Base-by-base conservation (phyloP, 495 filamentous ascomycete species). In the Daldinia childiae region DNA sequence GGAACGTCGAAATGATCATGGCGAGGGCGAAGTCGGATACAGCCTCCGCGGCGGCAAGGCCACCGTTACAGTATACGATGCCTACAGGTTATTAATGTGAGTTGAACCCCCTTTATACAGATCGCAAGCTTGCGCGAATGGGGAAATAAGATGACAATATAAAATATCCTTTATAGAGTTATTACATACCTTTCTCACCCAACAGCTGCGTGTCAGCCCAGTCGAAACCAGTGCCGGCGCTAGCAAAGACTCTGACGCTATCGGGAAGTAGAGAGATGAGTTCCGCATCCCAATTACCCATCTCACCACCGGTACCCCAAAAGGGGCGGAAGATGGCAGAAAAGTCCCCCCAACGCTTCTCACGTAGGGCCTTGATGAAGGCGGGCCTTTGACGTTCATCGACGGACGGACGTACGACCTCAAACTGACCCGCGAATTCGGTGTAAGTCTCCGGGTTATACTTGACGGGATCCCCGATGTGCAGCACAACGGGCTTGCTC, bases 301-400 rank as follows among this genome's bases (percentile, higher is more conserved):
- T 92, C 80, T 93, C 91, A 11, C 89, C 89, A 7, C 91, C 91
- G 0, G 88, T 92, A 58, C 91, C 91, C 91, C 90, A 93, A 75
- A 91, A 93, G 0, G 91, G 91, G 19, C 91, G 85, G 76, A 92
- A 90, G 66, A 93, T 90, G 29, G 89, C 92, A 17, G 83, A 79
- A 74, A 94, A 93, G 66, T 92, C 82, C 4, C 91, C 91, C 84
- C 90, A 94, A 72, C 83, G 82, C 32, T 77, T 81, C 67, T 90
- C 88, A 64, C 85, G 83, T 51, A 94, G 80, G 5, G 87, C 91
- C 7, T 81, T 77, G 45, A 86, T 87, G 79, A 94, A 92, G 50
- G 83, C 89, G 43, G 75, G 72, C 4, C 90, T 81, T 57, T 84
- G 72, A 0, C 85, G 85, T 69, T 89, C 82, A n/a, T 80, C 75